phyloP scores from a whole-genome alignment of 768 basidiomycete genomes.

The Fomitopsis pulvina region DNA sequence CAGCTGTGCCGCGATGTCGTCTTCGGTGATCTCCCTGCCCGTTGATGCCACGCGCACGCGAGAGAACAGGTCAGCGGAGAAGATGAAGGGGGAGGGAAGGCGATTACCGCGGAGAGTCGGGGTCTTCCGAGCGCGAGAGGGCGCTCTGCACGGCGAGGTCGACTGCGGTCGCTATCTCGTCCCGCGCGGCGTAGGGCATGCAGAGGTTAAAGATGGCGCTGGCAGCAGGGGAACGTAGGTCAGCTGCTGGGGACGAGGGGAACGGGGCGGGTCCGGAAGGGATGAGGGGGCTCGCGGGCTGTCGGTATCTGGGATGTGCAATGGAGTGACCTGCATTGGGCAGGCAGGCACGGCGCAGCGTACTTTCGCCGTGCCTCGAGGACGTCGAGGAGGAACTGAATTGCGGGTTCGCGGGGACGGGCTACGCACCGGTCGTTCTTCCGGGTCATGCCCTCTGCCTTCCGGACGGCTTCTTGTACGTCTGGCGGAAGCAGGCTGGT shows the following conservation, averaged over 20 bases:
- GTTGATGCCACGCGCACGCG: not conserved
- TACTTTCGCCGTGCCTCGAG: not conserved
- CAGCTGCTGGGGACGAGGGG: slow-evolving; percentile 1
- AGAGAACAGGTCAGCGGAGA: not conserved
- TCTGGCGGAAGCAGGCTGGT: slow-evolving; percentile 68
- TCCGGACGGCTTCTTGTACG: slow-evolving; percentile 59
- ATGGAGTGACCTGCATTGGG: not conserved
- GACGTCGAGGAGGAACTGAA: not conserved
- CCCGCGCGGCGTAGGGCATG: slow-evolving; percentile 86
- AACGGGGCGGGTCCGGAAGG: not conserved
- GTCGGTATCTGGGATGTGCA: not conserved
- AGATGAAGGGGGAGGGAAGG: slow-evolving; percentile 5
- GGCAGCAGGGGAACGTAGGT: not conserved
- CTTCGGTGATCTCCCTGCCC: slow-evolving; percentile 50
- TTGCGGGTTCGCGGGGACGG: not conserved
- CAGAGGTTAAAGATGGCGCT: slow-evolving; percentile 89
- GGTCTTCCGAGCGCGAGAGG: slow-evolving; percentile 16
- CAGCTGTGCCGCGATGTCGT: slow-evolving; percentile 59
- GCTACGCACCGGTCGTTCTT: slow-evolving; percentile 55
- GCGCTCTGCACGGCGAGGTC: slow-evolving; percentile 40
- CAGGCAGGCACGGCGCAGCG: not conserved
- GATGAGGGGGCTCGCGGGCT: not conserved
- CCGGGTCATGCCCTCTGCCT: slow-evolving; percentile 73
- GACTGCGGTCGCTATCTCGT: slow-evolving; percentile 86
- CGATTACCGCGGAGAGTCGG: slow-evolving; percentile 25